Percentiles rank a stretch among this genome's conserved stretches.
These are phyloP conservation scores for Amphicarpaea edgeworthii DNA, from an alignment of 306 rosid genomes.

Conservation along the genomic window DNA sequence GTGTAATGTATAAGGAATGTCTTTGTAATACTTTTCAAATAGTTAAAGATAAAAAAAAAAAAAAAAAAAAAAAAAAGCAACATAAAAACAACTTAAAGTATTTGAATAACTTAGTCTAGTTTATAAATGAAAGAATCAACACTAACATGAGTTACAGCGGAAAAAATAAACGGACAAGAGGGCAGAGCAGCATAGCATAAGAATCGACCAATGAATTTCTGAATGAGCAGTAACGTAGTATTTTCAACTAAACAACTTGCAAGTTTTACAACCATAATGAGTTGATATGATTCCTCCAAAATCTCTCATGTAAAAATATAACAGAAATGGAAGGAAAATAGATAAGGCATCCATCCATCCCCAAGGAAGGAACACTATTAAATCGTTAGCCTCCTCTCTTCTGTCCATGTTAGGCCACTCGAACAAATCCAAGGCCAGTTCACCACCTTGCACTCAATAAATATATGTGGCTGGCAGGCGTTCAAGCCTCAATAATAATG, in stretches of 20 bases:
- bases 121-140: constrained; percentile 5
- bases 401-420: constrained; percentile 54
- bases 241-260: constrained; percentile 62
- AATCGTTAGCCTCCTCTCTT: constrained; percentile 49
- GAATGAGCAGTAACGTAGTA: constrained; percentile 39
- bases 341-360: constrained; percentile 49
- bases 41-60: too few species aligned
- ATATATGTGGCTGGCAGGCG: constrained; percentile 55
- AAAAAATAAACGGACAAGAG: not conserved
- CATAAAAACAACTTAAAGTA: too few species aligned
- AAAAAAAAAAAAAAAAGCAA: too few species aligned
- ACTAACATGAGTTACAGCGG: not conserved
- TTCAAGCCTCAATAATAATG: constrained; percentile 62
- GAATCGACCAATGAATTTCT: constrained; percentile 48
- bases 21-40: too few species aligned
- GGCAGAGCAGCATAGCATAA: constrained; percentile 9
- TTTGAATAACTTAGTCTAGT: too few species aligned
- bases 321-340: constrained; percentile 50
- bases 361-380: constrained; percentile 54
- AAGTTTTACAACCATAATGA: constrained; percentile 59
- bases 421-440: constrained; percentile 51
- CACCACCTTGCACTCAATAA: constrained; percentile 52
- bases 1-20: too few species aligned
- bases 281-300: constrained; percentile 54
- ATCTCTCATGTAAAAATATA: constrained; percentile 41